Evolutionary conservation across 805 yeast genomes (phyloP), one percentile per base, ranked within the genome.

Genomic region (Kazachstania bromeliacearum): DNA sequence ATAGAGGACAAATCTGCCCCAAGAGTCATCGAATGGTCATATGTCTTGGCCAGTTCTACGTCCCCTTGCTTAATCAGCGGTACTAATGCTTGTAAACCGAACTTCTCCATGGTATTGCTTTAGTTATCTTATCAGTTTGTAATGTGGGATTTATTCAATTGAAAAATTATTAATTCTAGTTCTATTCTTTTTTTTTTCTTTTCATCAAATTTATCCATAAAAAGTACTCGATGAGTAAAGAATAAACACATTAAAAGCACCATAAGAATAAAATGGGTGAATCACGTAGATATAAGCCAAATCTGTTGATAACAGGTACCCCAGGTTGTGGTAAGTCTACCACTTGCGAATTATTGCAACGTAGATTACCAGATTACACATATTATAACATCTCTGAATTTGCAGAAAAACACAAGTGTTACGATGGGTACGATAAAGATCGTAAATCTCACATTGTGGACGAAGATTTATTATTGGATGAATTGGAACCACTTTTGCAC

Each of bases 301-400:
- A 92, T 57, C 77, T 92, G 28, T 73, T 92, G 27, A 73, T 92
- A 32, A 92, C 97, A 2, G 98, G 98, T 4, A 89, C 97, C 3
- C 98, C 98, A 17, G 89, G 67, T 6, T 55, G 65, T 46, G 66
- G 66, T 41, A 62, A 53, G 49, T 54, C 57, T 3, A 50, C 53
- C 13, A 53, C 59, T 5, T 56, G 61, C 28, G 61, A 52, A 28
- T 39, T 54, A 17, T 34, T 53, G 27, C 47, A 47, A 29, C 41
- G 54, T 28, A 33, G 48, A 28, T 41, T 54, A 23, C 63, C 71
- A 6, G 77, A 68, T 5, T 59, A 55, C 34, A 52, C 41, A n/a
- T 67, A 68, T 28, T 70, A 83, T 44, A 72, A 79, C 45, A 75
- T 92, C 41, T 81, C 89, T 49, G 85, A 82, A 31, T 70, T 82